Base-by-base conservation (phyloP, 371 early-diverging fungal species). In the Mucor piriformis region DNA sequence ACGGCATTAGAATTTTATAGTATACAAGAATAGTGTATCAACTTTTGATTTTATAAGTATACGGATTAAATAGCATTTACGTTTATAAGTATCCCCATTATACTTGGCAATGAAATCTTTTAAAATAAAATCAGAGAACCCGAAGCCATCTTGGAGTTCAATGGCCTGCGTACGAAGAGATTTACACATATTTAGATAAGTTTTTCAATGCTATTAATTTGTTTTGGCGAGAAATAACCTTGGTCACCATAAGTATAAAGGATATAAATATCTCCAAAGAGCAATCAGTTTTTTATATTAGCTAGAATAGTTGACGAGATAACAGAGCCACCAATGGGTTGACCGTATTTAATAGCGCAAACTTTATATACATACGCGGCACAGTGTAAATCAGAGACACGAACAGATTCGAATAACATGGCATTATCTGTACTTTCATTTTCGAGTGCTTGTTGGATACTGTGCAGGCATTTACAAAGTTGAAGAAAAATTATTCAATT, bases 51-150 rank as follows among this genome's bases (percentile, higher is more conserved):
- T n/a, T n/a, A n/a, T n/a, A n/a, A n/a, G n/a, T n/a, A n/a, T n/a
- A n/a, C n/a, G n/a, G n/a, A 29, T 5, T 29, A 29, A 29, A 29
- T 5, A 29, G 7, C 29, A 51, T 59, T 70, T 72, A 79, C 79
- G 57, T 32, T 69, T 59, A 68, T 88, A 88, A 34, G 85, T 85
- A 54, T 84, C 70, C 21, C 89, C 89, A 61, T 87, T 83, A 23
- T 79, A 77, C 46, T 77, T 77, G n/a, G 77, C 89, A 60, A 88
- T 83, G 5, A 87, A 87, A 7, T 85, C 83, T 69, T 86, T 87
- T 44, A 87, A 53, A 32, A 87, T 63, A 66, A 83, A 88, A 57
- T 88, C 89, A 13, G 89, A 87, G 29, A 81, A 74, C 1, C 73
- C 80, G 63, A 81, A 86, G 3, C 81, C 84, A 64, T 88, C 89